Percentiles rank a stretch among this genome's conserved stretches.
These are phyloP conservation scores for Rhizophlyctis rosea DNA, from an alignment of 192 early-diverging fungal species.

Conservation along the genomic window DNA sequence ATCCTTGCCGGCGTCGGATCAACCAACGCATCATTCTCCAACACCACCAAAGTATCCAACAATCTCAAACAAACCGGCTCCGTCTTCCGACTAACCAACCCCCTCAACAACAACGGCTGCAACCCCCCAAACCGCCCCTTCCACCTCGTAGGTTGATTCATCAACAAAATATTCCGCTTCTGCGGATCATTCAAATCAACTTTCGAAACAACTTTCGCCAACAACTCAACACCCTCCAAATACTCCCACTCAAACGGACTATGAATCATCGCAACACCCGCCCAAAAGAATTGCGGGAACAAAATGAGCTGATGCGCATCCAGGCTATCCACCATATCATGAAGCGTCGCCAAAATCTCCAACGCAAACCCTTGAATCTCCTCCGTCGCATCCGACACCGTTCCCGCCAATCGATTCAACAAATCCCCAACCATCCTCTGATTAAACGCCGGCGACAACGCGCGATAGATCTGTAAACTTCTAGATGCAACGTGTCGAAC, in stretches of 20 bases:
- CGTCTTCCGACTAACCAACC: slow-evolving; percentile 55
- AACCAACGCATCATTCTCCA: slow-evolving; percentile 58
- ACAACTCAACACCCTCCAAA: slow-evolving; percentile 61
- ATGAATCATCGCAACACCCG: slow-evolving; percentile 65
- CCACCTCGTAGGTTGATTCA: slow-evolving; percentile 73
- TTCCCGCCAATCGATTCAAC: slow-evolving; percentile 69
- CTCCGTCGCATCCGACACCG: slow-evolving; percentile 67
- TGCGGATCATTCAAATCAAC: slow-evolving; percentile 51
- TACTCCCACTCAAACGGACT: slow-evolving; percentile 77
- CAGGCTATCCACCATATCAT: slow-evolving; percentile 58
- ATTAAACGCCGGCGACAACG: slow-evolving; percentile 66
- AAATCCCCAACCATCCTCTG: slow-evolving; percentile 75
- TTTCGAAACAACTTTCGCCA: slow-evolving; percentile 61
- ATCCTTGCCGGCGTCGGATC: slow-evolving; percentile 55
- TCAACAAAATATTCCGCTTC: slow-evolving; percentile 47
- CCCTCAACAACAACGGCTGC: slow-evolving; percentile 69
- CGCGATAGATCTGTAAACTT: slow-evolving; percentile 80
- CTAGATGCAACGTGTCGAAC: slow-evolving; percentile 84
- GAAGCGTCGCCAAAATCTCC: slow-evolving; percentile 71
- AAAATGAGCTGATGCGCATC: slow-evolving; percentile 50
- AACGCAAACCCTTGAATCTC: slow-evolving; percentile 81
- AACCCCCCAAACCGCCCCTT: slow-evolving; percentile 69
- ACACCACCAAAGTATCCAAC: slow-evolving; percentile 52
- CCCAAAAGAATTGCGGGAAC: slow-evolving; percentile 84
- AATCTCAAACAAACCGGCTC: slow-evolving; percentile 57